phyloP scores from a whole-genome alignment of 208 protist species.

The Acanthamoeba castellanii region DNA sequence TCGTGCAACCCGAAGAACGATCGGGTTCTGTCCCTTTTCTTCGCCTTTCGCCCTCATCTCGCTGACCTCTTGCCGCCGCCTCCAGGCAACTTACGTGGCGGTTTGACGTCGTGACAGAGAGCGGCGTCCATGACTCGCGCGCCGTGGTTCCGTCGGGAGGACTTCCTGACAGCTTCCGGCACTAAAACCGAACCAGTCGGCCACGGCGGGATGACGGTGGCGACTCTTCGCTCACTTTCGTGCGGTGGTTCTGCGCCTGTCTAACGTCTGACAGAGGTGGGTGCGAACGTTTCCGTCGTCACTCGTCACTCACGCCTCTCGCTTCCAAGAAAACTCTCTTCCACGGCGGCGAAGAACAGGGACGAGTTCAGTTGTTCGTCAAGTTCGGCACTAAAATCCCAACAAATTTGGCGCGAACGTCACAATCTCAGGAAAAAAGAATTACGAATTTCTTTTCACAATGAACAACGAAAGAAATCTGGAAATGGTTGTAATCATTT shows the following conservation, averaged over 20 bases:
- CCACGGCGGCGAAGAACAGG: neutral
- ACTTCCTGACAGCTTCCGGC: neutral
- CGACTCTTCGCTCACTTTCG: slow-evolving; percentile 8
- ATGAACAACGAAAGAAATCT: too few species aligned
- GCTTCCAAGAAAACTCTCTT: neutral
- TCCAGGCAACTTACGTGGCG: neutral
- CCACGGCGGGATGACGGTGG: neutral
- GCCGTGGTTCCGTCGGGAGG: neutral
- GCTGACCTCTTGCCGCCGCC: neutral
- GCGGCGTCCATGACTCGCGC: too few species aligned
- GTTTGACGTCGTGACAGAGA: neutral
- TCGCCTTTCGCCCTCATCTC: neutral
- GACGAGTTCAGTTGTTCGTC: too few species aligned
- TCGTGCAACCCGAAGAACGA: neutral
- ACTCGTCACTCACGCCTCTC: neutral
- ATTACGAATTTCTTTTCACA: too few species aligned
- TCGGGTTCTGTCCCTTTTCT: slow-evolving; percentile 2
- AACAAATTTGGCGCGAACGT: too few species aligned
- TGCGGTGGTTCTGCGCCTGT: neutral
- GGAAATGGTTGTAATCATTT: too few species aligned
- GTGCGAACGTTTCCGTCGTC: neutral
- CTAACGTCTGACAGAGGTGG: neutral
- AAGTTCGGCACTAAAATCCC: neutral
- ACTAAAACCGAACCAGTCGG: too few species aligned
- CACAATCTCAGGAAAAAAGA: too few species aligned